A percentile compares a stretch with the other conserved stretches of the same genome.
Evolutionary conservation across 2,329 filamentous ascomycete species (phyloP).

Genomic region (Phaeoacremonium minimum): DNA sequence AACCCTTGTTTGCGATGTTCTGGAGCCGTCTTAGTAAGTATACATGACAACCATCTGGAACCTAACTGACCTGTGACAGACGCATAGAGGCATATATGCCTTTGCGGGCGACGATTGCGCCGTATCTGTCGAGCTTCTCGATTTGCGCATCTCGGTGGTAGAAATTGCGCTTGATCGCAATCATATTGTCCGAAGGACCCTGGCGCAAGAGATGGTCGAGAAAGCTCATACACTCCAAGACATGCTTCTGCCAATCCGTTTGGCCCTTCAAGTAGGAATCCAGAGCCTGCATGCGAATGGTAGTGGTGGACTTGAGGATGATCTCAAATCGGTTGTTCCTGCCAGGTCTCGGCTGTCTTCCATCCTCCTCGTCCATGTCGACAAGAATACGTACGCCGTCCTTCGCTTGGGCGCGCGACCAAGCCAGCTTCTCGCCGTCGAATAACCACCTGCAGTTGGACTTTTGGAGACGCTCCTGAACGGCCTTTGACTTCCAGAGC

Average conservation of each 20-base stretch:
- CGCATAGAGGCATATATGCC: slow-evolving; percentile 86
- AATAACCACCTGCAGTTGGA: slow-evolving; percentile 61
- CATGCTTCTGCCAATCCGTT: slow-evolving; percentile 56
- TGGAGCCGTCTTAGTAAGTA: slow-evolving; percentile 13
- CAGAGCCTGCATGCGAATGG: slow-evolving; percentile 64
- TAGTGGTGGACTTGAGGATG: slow-evolving; percentile 59
- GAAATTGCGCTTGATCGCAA: slow-evolving; percentile 77
- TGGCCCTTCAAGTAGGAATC: slow-evolving; percentile 60
- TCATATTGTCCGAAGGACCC: slow-evolving; percentile 62
- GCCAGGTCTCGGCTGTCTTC: slow-evolving; percentile 21
- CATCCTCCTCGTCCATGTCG: slow-evolving; percentile 66
- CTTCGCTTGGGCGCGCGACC: slow-evolving; percentile 47
- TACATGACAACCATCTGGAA: too few relatives aligned
- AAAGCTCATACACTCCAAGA: slow-evolving; percentile 82
- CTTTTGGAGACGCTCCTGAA: slow-evolving; percentile 46
- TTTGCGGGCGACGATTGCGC: slow-evolving; percentile 68
- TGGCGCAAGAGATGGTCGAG: slow-evolving; percentile 86
- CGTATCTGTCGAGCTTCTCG: not conserved
- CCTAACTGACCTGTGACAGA: not conserved
- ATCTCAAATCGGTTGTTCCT: slow-evolving; percentile 52
- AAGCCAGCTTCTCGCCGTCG: slow-evolving; percentile 82
- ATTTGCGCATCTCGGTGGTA: slow-evolving; percentile 46
- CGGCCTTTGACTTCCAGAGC: slow-evolving; percentile 64
- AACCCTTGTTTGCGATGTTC: too few relatives aligned
- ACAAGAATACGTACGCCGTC: slow-evolving; percentile 52